Base-by-base conservation (phyloP, 2,329 filamentous ascomycete species). In the Pseudogymnoascus sp. region DNA sequence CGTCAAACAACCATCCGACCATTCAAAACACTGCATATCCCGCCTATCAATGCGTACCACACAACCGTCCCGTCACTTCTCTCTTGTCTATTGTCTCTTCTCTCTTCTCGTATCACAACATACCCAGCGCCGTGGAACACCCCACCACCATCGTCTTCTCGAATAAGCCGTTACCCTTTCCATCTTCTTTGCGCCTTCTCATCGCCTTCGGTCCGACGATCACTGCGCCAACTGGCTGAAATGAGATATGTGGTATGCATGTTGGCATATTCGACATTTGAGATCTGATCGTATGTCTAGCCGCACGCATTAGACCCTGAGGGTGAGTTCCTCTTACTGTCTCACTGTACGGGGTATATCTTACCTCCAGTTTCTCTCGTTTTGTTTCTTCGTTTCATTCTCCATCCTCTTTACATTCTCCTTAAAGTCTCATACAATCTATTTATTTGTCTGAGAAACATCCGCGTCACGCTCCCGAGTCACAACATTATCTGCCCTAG, bases 181-280 rank as follows among this genome's bases (percentile, higher is more conserved):
- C n/a, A 33, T 17, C 46, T 33, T 33, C 46, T 17, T 17, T 9
- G n/a, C n/a, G 26, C 26, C n/a, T 31, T 53, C 26, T 53, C 46
- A 26, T 33, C n/a, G 11, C 26, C 46, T 33, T 31, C 46, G 46
- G 46, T 17, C 46, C n/a, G 46, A 17, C 46, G 26, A 53, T 53
- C 46, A 7, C 15, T 53, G 26, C n/a, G 26, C 15, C 26, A 53
- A 53, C 46, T 31, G 4, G n/a, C 1, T 7, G 26, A 53, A 53
- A 53, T 53, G 26, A 10, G 26, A 53, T 31, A 9, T 53, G 46
- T 53, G 46, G 46, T 53, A 33, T 53, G 46, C 26, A 31, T 31
- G 46, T 33, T 53, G 46, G 46, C 46, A 53, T 31, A 53, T 53
- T 53, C 26, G n/a, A 53, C 26, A 53, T 53, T 53, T 53, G 46